Evolutionary conservation across 1,284 basidiomycete genomes (phyloP).

Genomic region (Rhodotorula sp.): DNA sequence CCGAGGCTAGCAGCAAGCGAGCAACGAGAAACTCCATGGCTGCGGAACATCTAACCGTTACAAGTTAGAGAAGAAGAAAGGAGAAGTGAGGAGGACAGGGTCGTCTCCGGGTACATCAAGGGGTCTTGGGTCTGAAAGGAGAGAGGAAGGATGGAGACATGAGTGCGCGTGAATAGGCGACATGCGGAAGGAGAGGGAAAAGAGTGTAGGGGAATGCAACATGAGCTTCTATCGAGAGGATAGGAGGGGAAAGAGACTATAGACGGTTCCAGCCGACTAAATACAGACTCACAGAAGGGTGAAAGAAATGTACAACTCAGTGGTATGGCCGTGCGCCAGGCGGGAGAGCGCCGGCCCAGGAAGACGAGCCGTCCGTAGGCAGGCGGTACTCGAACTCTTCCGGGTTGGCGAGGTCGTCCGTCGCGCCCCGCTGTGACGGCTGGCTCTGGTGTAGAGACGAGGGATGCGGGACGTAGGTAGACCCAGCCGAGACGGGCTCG

Average conservation of each 20-base stretch:
- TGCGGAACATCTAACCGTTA: no score
- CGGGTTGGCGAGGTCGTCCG: slow-evolving; percentile 24
- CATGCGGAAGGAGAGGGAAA: neutral
- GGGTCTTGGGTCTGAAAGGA: no score
- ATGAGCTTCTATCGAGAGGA: no score
- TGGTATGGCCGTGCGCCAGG: neutral
- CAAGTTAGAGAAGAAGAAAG: no score
- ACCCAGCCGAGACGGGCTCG: neutral
- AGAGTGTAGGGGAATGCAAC: neutral
- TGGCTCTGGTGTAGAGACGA: no score
- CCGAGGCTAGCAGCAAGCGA: no score
- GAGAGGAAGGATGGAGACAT: neutral
- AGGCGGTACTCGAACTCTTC: slow-evolving; percentile 25
- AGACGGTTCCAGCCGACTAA: no score
- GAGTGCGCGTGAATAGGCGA: neutral
- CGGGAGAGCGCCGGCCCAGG: neutral
- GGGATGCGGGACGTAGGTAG: neutral
- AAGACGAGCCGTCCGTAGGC: neutral
- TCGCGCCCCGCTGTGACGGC: neutral
- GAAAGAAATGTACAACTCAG: neutral
- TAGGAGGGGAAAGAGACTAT: no score
- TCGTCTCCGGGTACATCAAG: neutral
- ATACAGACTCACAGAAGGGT: neutral
- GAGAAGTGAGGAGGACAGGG: neutral
- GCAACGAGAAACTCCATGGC: no score